Evolutionary conservation across 2,329 filamentous ascomycete species (phyloP), one percentile per base, ranked within the genome.

Genomic region (Podosphaera aphanis): DNA sequence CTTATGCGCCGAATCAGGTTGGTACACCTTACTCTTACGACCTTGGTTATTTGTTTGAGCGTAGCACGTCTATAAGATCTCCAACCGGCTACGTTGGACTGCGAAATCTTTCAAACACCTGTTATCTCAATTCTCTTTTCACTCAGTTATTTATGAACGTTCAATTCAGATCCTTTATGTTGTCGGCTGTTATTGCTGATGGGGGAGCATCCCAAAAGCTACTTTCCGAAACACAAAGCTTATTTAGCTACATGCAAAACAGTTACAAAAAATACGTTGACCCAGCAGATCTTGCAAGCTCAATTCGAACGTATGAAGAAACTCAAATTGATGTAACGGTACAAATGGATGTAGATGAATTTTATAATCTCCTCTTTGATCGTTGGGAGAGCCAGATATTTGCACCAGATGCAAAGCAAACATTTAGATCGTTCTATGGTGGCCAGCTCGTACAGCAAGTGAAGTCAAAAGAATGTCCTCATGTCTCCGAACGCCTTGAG

Each of bases 301-400:
- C 75, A 36, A 83, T 95, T 55, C 79, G 75, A 53, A 88, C 80
- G 0, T 88, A 86, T 48, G 83, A 93, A 31, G 81, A 85, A 48
- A 71, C 76, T 2, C 69, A 73, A 15, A 92, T 98, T 50, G 85
- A 95, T 60, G 78, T 92, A 21, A 75, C 78, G 47, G 75, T 82
- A 48, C 90, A 98, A 61, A 95, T 98, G 83, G 90, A 98, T 58
- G 90, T 94, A 4, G 90, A 95, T 54, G 86, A 94, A 59, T 98
- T 95, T 59, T 95, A 92, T 64, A 93, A 90, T 56, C 70, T 93
- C 3, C 70, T 98, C 0, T 90, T 95, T 55, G 85, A 93, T 60
- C 74, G 85, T 21, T 85, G 85, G 73, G 92, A 98, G 58, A 73
- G 74, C 7, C 83, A 93, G 56, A 74, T 95, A 51, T 61, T 71